These are phyloP conservation scores for Glycine latifolia DNA, from an alignment of 306 rosid species.

Conservation along the genomic window DNA sequence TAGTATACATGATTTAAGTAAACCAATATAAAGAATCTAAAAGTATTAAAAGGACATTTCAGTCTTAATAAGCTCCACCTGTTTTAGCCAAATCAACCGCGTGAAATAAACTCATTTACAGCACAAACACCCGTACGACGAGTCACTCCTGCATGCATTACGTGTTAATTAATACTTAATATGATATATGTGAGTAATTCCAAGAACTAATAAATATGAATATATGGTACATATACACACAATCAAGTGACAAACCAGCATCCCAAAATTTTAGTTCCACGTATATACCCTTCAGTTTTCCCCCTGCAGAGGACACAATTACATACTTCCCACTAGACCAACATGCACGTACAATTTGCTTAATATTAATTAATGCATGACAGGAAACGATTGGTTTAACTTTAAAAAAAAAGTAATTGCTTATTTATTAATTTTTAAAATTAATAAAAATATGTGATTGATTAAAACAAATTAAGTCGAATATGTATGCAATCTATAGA, in stretches of 20 bases:
- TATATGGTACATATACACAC: constrained; percentile 36
- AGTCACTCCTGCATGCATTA: constrained; percentile 6
- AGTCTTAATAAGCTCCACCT: constrained; percentile 1
- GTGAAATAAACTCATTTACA: background rate
- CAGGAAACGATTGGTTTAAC: background rate
- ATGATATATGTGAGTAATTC: background rate
- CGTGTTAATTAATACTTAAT: background rate
- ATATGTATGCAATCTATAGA: background rate
- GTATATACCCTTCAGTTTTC: constrained; percentile 32
- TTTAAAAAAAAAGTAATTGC: too few relatives aligned
- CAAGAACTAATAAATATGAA: constrained; percentile 16
- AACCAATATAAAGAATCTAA: background rate
- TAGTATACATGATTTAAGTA: background rate
- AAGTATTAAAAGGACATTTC: background rate
- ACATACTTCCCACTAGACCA: constrained; percentile 5
- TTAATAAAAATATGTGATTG: too few relatives aligned
- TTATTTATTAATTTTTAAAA: background rate
- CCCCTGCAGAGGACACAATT: constrained; percentile 2
- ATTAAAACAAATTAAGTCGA: too few relatives aligned
- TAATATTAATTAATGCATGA: background rate
- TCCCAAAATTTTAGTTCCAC: constrained; percentile 39
- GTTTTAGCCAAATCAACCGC: background rate
- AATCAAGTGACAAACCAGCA: constrained; percentile 27
- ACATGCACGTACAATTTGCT: background rate
- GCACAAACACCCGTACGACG: background rate